A percentile compares a stretch with the other conserved stretches of the same genome.
phyloP scores from a whole-genome alignment of 441 rosid genomes.

The Rhodomyrtus psidioides region DNA sequence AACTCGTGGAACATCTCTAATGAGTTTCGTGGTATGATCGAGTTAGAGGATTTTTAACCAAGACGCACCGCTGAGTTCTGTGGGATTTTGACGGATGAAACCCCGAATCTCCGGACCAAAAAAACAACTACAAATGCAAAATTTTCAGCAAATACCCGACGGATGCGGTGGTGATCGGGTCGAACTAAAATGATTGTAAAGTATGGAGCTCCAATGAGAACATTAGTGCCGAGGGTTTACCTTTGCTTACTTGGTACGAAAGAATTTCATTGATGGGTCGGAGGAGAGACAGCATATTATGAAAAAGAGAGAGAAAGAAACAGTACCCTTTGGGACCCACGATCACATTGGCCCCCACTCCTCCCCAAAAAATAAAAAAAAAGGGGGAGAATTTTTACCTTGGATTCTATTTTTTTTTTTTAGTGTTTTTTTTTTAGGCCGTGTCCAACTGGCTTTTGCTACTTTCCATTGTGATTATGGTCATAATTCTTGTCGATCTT shows the following conservation, averaged over 20 bases:
- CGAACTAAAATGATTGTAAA: background rate
- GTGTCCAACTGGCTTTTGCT: background rate
- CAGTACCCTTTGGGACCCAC: too few relatives aligned
- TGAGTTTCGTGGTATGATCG: background rate
- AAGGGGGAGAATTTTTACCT: background rate
- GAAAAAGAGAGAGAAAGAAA: too few relatives aligned
- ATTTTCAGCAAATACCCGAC: background rate
- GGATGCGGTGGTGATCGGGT: background rate
- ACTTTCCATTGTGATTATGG: background rate
- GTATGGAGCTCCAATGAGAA: background rate
- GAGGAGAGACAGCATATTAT: too few relatives aligned
- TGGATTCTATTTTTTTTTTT: background rate
- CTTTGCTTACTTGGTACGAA: slow-evolving; percentile 44
- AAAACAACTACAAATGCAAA: too few relatives aligned
- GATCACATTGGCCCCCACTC: background rate
- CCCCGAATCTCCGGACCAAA: background rate
- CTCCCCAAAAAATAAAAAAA: background rate
- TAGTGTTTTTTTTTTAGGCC: background rate
- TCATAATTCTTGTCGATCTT: background rate
- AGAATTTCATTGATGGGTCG: slow-evolving; percentile 6
- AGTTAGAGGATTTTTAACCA: background rate
- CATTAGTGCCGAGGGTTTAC: background rate
- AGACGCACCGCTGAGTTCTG: rapidly evolving
- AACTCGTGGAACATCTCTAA: too few relatives aligned
- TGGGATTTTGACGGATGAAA: background rate